A percentile compares a stretch with the other conserved stretches of the same genome.
These are phyloP conservation scores for Dryas alaskensis DNA, from an alignment of 306 rosid species.

Conservation along the genomic window DNA sequence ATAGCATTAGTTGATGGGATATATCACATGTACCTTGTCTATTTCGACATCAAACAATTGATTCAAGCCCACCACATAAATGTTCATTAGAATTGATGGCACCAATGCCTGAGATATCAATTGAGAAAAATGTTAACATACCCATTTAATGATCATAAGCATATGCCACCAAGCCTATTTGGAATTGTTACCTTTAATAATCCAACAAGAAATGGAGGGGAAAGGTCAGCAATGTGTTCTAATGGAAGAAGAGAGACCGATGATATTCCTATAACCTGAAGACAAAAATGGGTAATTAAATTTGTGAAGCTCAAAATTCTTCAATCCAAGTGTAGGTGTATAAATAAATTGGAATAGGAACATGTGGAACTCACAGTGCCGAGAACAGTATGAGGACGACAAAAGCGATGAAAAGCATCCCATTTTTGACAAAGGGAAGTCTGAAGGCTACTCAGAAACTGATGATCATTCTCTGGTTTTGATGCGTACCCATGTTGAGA, in stretches of 20 bases:
- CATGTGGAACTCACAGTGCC: constrained; percentile 25
- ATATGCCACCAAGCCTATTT: neutral
- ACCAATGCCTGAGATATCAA: constrained; percentile 22
- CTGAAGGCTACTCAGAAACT: neutral
- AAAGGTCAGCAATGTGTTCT: constrained; percentile 15
- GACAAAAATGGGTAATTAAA: neutral
- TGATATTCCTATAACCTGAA: constrained; percentile 22
- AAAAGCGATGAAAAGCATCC: constrained; percentile 23
- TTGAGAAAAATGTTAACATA: neutral
- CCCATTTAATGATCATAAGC: neutral
- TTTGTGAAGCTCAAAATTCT: neutral
- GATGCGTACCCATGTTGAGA: neutral
- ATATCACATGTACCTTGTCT: constrained; percentile 17
- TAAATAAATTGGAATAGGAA: neutral
- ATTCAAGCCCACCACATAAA: constrained; percentile 28
- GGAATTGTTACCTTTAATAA: constrained; percentile 14
- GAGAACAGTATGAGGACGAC: constrained; percentile 29
- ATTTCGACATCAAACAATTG: constrained; percentile 27
- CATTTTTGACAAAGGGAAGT: constrained; percentile 7
- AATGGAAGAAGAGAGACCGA: constrained; percentile 29
- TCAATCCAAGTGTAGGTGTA: neutral
- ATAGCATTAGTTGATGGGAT: too few relatives aligned
- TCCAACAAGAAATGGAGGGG: constrained; percentile 19
- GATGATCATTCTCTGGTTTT: neutral
- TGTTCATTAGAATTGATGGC: constrained; percentile 26